These are phyloP conservation scores for Phaeotremella fagi DNA, from an alignment of 768 basidiomycete species.

Conservation along the genomic window DNA sequence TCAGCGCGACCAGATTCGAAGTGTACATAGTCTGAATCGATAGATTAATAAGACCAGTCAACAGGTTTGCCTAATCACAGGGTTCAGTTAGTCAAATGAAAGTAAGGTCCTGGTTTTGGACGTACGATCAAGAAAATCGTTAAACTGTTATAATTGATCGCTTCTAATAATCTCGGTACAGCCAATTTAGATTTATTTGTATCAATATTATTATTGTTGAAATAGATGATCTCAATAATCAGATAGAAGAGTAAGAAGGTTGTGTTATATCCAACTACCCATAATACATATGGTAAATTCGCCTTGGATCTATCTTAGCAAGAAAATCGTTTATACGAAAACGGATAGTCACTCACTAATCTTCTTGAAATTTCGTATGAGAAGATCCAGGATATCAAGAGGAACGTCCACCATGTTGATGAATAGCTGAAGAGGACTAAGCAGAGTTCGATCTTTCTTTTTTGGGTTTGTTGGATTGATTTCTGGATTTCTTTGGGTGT, in stretches of 20 bases:
- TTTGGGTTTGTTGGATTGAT: conserved; percentile 21
- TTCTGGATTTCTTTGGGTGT: neutral
- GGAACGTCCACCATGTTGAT: conserved; percentile 68
- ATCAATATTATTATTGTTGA: conserved; percentile 52
- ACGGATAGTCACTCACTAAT: conserved; percentile 53
- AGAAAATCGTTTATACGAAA: neutral
- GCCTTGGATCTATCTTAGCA: conserved; percentile 55
- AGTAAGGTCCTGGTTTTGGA: conserved; percentile 15
- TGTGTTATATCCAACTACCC: conserved; percentile 84
- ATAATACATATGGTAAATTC: conserved; percentile 81
- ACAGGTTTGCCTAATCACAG: conserved; percentile 67
- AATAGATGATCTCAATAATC: conserved; percentile 67
- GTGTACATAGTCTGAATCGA: conserved; percentile 76
- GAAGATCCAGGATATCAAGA: conserved; percentile 47
- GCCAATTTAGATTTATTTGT: no score
- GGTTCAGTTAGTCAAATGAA: conserved; percentile 1
- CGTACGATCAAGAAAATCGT: conserved; percentile 74
- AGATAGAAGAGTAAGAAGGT: conserved; percentile 78
- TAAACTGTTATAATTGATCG: conserved; percentile 76
- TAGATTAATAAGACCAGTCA: conserved; percentile 80
- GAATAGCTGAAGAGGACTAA: conserved; percentile 73
- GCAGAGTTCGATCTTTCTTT: conserved; percentile 59
- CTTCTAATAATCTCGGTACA: conserved; percentile 59
- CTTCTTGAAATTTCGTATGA: conserved; percentile 58
- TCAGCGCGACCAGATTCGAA: conserved; percentile 57